Percentiles rank a stretch among this genome's conserved stretches.
Evolutionary conservation across 2,329 filamentous ascomycete genomes (phyloP).

Genomic region (Sclerotiophoma versabilis): DNA sequence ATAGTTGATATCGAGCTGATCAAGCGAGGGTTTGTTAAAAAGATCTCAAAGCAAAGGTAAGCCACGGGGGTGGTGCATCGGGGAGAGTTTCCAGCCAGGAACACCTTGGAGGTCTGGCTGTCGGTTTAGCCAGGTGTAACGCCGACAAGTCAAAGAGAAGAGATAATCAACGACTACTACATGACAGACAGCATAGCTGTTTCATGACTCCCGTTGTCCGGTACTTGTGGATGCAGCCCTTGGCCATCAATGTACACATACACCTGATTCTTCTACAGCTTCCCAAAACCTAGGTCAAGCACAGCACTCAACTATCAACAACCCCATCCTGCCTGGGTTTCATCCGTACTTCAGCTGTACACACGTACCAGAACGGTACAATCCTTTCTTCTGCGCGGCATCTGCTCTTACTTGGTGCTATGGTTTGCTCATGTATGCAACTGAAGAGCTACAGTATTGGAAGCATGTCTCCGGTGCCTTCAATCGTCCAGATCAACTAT

Average conservation of each 20-base stretch:
- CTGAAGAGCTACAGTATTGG: conserved; percentile 55
- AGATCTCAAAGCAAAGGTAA: neutral
- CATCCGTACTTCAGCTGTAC: conserved; percentile 57
- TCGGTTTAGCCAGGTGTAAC: too few species aligned
- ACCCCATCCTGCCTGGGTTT: conserved; percentile 58
- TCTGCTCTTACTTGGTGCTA: conserved; percentile 57
- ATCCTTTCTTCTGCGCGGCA: conserved; percentile 54
- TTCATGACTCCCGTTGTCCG: too few species aligned
- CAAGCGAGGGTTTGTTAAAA: neutral
- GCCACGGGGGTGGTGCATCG: neutral
- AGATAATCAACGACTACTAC: too few species aligned
- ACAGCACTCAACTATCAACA: conserved; percentile 25
- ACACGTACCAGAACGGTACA: conserved; percentile 43
- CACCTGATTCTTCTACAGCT: neutral
- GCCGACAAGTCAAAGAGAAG: too few species aligned
- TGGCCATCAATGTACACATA: neutral
- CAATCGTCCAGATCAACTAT: conserved; percentile 44
- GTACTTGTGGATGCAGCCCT: too few species aligned
- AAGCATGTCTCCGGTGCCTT: conserved; percentile 42
- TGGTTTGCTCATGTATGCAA: conserved; percentile 55
- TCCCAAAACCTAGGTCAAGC: neutral
- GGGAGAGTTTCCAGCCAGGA: neutral
- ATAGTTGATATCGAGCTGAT: too few species aligned
- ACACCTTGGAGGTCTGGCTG: neutral
- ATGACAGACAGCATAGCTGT: too few species aligned